Percentiles rank a stretch among this genome's conserved stretches.
Evolutionary conservation across 176 grass and related monocot species (phyloP).

Genomic region (Triticum dicoccoides): DNA sequence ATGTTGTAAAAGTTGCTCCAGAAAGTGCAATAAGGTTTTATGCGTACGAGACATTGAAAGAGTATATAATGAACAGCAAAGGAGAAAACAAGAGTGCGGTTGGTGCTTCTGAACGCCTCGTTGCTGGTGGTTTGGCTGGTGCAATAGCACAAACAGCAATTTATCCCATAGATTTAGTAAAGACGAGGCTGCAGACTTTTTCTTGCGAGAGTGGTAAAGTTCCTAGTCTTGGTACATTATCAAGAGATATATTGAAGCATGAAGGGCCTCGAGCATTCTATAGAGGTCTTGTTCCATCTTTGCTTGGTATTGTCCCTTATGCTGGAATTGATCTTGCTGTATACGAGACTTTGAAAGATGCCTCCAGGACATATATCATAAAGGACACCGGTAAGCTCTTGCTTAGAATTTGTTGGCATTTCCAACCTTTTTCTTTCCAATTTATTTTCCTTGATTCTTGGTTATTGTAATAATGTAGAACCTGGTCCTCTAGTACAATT

Average conservation of each 20-base stretch:
- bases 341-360: slow-evolving; percentile 95
- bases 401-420: slow-evolving; percentile 9
- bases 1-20: slow-evolving; percentile 95
- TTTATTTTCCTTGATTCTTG: slow-evolving; percentile 31
- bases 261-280: slow-evolving; percentile 93
- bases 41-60: slow-evolving; percentile 87
- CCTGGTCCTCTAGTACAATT: slow-evolving; percentile 89
- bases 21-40: slow-evolving; percentile 98
- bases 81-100: slow-evolving; percentile 75
- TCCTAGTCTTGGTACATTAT: slow-evolving; percentile 70
- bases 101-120: slow-evolving; percentile 74
- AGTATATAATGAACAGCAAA: slow-evolving; percentile 81
- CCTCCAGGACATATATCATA: slow-evolving; percentile 75
- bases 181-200: slow-evolving; percentile 84
- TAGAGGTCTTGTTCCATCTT: slow-evolving; percentile 78
- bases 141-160: slow-evolving; percentile 86
- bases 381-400: slow-evolving; percentile 71
- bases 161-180: slow-evolving; percentile 93
- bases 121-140: slow-evolving; percentile 94
- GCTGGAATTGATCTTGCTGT: slow-evolving; percentile 93
- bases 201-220: slow-evolving; percentile 65
- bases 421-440: not conserved
- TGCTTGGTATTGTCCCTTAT: slow-evolving; percentile 96
- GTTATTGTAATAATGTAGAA: slow-evolving; percentile 52
- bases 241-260: slow-evolving; percentile 76